These are phyloP conservation scores for Thymus quinquecostatus DNA, from an alignment of 257 asterid species.

Conservation along the genomic window DNA sequence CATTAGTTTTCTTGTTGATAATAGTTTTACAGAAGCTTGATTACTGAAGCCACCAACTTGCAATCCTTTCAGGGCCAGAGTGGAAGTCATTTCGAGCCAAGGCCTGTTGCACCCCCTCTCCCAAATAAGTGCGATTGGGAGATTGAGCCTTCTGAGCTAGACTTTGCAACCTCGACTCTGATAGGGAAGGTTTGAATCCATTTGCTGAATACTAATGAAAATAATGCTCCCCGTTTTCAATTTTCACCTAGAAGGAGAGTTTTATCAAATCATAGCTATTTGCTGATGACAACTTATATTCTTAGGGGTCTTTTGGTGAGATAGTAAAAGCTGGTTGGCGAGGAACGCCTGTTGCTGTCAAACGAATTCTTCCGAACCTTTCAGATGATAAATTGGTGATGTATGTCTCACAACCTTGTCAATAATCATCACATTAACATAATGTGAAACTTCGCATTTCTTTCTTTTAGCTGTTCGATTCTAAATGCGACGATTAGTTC, in stretches of 20 bases:
- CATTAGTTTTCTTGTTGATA: neutral
- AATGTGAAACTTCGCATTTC: constrained; percentile 9
- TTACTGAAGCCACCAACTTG: neutral
- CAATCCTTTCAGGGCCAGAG: constrained; percentile 73
- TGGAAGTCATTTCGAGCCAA: constrained; percentile 98
- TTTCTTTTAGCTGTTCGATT: constrained; percentile 5
- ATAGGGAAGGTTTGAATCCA: constrained; percentile 79
- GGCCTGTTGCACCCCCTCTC: constrained; percentile 85
- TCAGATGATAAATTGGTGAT: constrained; percentile 92
- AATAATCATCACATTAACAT: constrained; percentile 8
- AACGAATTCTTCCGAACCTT: constrained; percentile 96
- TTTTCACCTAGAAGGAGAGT: constrained; percentile 5
- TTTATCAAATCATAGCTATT: neutral
- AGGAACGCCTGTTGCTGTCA: constrained; percentile 97
- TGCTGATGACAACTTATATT: constrained; percentile 45
- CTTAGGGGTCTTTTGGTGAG: constrained; percentile 98
- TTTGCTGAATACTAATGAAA: constrained; percentile 12
- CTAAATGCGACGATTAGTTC: constrained; percentile 6
- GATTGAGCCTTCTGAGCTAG: constrained; percentile 87
- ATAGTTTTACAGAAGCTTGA: neutral
- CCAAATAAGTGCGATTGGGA: constrained; percentile 99
- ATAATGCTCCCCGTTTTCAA: constrained; percentile 5
- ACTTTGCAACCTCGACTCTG: constrained; percentile 67
- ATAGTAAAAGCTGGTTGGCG: constrained; percentile 93
- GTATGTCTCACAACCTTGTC: constrained; percentile 47